Percentiles rank a stretch among this genome's conserved stretches.
Evolutionary conservation across 2,329 filamentous ascomycete species (phyloP).

Genomic region (Huntiella bhutanensis): DNA sequence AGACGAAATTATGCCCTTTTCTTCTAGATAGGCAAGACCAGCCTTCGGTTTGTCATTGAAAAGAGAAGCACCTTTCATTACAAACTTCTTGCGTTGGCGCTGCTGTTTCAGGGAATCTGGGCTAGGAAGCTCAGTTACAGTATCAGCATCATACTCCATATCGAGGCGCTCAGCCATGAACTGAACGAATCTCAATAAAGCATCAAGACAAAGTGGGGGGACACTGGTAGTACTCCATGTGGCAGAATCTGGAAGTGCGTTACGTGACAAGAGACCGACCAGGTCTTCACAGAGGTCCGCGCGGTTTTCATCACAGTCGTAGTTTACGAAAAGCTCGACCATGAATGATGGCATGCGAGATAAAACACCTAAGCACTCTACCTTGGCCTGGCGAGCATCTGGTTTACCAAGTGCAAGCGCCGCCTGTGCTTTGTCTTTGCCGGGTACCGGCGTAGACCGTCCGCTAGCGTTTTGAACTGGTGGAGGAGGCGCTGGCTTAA

Average conservation of each 20-base stretch:
- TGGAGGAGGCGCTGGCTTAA: conserved; percentile 44
- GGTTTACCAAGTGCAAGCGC: conserved; percentile 85
- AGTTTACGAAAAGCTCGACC: conserved; percentile 91
- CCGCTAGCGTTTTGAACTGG: conserved; percentile 38
- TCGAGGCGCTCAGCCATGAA: conserved; percentile 77
- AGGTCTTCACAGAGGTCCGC: conserved; percentile 89
- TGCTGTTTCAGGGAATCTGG: conserved; percentile 47
- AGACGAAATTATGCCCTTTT: conserved; percentile 69
- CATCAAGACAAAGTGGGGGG: conserved; percentile 82
- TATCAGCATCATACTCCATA: conserved; percentile 31
- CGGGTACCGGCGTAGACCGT: conserved; percentile 70
- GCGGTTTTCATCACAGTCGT: conserved; percentile 85
- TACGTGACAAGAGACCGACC: conserved; percentile 77
- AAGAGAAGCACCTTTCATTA: conserved; percentile 70
- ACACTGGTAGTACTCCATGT: conserved; percentile 99
- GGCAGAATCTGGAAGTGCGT: conserved; percentile 88
- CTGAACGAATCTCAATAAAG: conserved; percentile 75
- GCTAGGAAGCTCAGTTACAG: conserved; percentile 42
- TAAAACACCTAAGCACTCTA: conserved; percentile 83
- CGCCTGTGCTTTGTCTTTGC: conserved; percentile 81
- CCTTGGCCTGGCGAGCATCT: conserved; percentile 93
- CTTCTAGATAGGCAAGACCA: conserved; percentile 68
- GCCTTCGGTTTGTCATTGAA: conserved; percentile 92
- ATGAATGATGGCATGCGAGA: conserved; percentile 88
- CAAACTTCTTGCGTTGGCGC: conserved; percentile 64